Evolutionary conservation across 202 grass and related monocot genomes (phyloP).

Genomic region (Digitaria exilis): DNA sequence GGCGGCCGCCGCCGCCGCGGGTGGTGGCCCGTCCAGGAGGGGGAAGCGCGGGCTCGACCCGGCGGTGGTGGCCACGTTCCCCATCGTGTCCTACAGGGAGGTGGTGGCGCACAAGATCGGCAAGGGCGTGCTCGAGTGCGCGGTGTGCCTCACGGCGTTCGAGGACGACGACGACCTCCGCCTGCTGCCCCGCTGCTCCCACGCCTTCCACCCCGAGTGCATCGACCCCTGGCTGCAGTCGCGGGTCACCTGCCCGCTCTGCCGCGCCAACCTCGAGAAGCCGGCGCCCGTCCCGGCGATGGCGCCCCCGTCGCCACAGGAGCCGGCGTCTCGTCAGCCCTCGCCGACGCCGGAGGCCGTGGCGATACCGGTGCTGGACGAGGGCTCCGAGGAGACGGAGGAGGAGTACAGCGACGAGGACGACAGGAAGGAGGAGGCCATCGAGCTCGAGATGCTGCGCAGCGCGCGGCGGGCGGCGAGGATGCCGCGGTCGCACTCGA

Average conservation of each 20-base stretch:
- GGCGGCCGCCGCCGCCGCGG: not conserved
- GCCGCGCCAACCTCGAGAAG: slow-evolving; percentile 58
- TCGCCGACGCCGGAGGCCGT: slow-evolving; percentile 43
- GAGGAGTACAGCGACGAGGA: slow-evolving; percentile 33
- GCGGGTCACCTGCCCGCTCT: slow-evolving; percentile 57
- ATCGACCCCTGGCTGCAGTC: slow-evolving; percentile 58
- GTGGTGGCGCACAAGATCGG: slow-evolving; percentile 76
- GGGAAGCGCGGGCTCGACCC: slow-evolving; percentile 64
- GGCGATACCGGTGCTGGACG: slow-evolving; percentile 31
- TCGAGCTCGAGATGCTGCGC: slow-evolving; percentile 74
- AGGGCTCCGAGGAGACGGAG: not conserved
- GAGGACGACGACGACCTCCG: slow-evolving; percentile 55
- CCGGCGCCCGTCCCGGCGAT: slow-evolving; percentile 13
- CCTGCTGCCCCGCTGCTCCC: slow-evolving; percentile 55
- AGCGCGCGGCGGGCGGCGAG: slow-evolving; percentile 58
- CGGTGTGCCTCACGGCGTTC: slow-evolving; percentile 64
- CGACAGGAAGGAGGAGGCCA: slow-evolving; percentile 50
- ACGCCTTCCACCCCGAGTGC: slow-evolving; percentile 63
- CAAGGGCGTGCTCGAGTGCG: slow-evolving; percentile 61
- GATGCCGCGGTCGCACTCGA: slow-evolving; percentile 78
- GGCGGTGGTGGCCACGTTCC: slow-evolving; percentile 69
- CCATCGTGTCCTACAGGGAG: slow-evolving; percentile 68
- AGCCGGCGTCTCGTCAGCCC: not conserved
- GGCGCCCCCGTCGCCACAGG: slow-evolving; percentile 27
- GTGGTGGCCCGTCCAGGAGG: slow-evolving; percentile 39